These are phyloP conservation scores for Neofusicoccum kwambonambiense DNA, from an alignment of 2,329 filamentous ascomycete genomes.

Conservation along the genomic window DNA sequence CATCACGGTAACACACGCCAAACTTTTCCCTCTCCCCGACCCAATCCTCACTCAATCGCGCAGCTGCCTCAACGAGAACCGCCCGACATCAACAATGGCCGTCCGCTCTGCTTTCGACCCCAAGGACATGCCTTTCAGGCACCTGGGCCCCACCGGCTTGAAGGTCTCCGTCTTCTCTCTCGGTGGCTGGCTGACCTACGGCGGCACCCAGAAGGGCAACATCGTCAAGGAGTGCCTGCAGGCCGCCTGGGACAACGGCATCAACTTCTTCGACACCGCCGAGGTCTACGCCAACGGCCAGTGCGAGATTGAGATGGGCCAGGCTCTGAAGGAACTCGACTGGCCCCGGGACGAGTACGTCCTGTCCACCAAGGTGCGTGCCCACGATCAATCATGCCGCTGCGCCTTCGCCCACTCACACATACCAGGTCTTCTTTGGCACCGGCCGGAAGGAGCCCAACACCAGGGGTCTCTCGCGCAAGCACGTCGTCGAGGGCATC, in stretches of 20 bases:
- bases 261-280: slow-evolving; percentile 54
- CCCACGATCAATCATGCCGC: neutral
- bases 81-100: slow-evolving; percentile 17
- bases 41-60: neutral
- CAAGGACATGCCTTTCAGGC: slow-evolving; percentile 49
- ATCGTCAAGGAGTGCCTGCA: slow-evolving; percentile 53
- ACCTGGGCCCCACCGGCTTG: slow-evolving; percentile 47
- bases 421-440: slow-evolving; percentile 52
- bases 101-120: slow-evolving; percentile 50
- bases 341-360: slow-evolving; percentile 51
- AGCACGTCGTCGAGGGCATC: slow-evolving; percentile 56
- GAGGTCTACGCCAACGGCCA: slow-evolving; percentile 58
- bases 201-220: slow-evolving; percentile 50
- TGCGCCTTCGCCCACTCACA: neutral
- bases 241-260: slow-evolving; percentile 49
- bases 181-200: slow-evolving; percentile 48
- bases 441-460: slow-evolving; percentile 59
- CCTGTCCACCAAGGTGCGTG: slow-evolving; percentile 29
- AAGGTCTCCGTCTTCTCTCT: slow-evolving; percentile 54
- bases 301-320: slow-evolving; percentile 60
- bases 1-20: neutral
- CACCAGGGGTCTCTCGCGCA: slow-evolving; percentile 43
- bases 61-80: neutral
- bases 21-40: neutral
- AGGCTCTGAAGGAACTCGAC: slow-evolving; percentile 47